Percentiles rank a stretch among this genome's conserved stretches.
Evolutionary conservation across 1,139 yeast species (phyloP).

Genomic region (Hyphopichia wangnamkhiaoensis): DNA sequence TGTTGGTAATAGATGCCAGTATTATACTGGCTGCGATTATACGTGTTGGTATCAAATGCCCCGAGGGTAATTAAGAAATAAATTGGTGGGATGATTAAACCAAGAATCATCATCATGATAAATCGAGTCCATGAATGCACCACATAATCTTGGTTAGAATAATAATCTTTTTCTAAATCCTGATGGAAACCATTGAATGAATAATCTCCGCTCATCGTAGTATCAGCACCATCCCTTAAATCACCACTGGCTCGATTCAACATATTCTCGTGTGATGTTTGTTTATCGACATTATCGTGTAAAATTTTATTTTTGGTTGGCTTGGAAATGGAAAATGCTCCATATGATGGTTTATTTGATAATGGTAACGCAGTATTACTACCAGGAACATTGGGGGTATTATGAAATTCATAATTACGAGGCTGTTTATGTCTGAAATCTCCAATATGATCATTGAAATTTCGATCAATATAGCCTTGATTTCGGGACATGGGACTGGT

Average conservation of each 20-base stretch:
- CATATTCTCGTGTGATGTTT: conserved; percentile 14
- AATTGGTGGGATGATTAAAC: conserved; percentile 37
- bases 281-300: conserved; percentile 5
- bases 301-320: conserved; percentile 4
- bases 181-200: neutral
- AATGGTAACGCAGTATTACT: no score
- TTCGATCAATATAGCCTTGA: neutral
- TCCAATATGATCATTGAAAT: conserved; percentile 2
- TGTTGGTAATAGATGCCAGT: conserved; percentile 18
- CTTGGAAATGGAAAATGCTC: conserved; percentile 4
- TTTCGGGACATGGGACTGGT: neutral
- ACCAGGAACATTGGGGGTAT: neutral
- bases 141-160: neutral
- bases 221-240: neutral
- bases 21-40: conserved; percentile 18
- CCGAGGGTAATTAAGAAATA: conserved; percentile 35
- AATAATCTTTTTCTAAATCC: neutral
- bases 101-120: conserved; percentile 25
- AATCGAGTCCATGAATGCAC: conserved; percentile 22
- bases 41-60: conserved; percentile 27
- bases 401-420: neutral
- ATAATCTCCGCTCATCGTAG: neutral
- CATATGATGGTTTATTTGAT: conserved; percentile 4
- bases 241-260: conserved; percentile 2
- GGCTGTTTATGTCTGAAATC: neutral